Base-by-base conservation (phyloP, 1,284 basidiomycete species). In the Xerocomus amazonicus region DNA sequence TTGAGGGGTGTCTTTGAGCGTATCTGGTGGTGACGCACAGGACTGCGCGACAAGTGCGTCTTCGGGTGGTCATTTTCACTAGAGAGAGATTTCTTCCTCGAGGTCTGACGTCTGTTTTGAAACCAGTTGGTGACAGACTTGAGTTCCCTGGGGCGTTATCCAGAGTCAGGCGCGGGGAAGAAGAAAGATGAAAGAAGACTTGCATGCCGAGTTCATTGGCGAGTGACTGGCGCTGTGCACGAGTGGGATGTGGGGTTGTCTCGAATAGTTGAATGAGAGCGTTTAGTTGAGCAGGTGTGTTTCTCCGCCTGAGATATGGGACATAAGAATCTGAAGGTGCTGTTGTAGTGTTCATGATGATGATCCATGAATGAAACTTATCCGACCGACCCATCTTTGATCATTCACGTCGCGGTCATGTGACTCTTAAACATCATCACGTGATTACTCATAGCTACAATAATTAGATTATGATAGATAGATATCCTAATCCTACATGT, bases 191-290 rank as follows among this genome's bases (percentile, higher is more conserved):
- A 12, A 32, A 28, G 19, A 23, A 6, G 34, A 67, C 73, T 38
- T 50, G 77, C 76, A 78, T 69, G 52, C 66, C 70, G 32, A 72
- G 66, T 51, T 76, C 68, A 14, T 58, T 58, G 9, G 77, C 73
- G 44, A 78, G 68, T 3, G 57, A 53, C 23, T 65, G 67, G 32
- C 76, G 75, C 43, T 76, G 72, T 23, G 71, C 71, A 53, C 72
- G 69, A 12, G 72, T 66, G 13, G 76, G 76, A 50, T 78, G 77
- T 1, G 68, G 68, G 16, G 70, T 70, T 6, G 57, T 45, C 14
- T 71, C 65, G 54, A 75, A 78, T 6, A 72, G 45, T 3, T 61
- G 55, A 16, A 74, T 63, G 34, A 78, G 69, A 35, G 66, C 69
- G 23, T 63, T 55, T 27, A 73, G 64, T 55, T 78, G 77, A 6